A percentile compares a stretch with the other conserved stretches of the same genome.
Conservation (phyloP, 768 basidiomycete species). For the Psilocybe azurescens region DNA sequence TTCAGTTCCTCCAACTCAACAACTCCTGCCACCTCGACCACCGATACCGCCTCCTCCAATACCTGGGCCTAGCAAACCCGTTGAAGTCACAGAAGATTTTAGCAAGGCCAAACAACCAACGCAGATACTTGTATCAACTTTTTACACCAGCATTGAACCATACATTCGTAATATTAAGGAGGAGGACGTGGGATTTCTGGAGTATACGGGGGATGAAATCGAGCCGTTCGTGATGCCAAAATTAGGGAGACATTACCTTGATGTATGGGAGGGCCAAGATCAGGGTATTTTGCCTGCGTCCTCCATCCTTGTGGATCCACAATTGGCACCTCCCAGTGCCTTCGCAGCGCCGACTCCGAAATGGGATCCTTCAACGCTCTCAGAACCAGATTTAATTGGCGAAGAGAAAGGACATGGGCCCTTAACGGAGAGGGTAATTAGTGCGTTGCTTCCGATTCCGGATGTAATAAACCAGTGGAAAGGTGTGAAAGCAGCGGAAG, state of each 20-base stretch:
- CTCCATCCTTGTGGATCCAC: slow-evolving; percentile 29
- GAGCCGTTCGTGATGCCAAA: slow-evolving; percentile 88
- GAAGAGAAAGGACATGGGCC: slow-evolving; percentile 89
- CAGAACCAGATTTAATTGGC: slow-evolving; percentile 67
- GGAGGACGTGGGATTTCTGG: slow-evolving; percentile 94
- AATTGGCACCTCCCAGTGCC: slow-evolving; percentile 40
- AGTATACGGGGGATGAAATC: slow-evolving; percentile 88
- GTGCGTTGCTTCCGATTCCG: slow-evolving; percentile 74
- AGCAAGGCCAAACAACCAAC: slow-evolving; percentile 80
- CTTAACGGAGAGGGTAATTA: slow-evolving; percentile 84
- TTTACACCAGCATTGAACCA: slow-evolving; percentile 88
- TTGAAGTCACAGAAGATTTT: slow-evolving; percentile 88
- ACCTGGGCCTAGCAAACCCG: slow-evolving; percentile 84
- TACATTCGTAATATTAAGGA: slow-evolving; percentile 91
- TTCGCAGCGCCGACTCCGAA: slow-evolving; percentile 63
- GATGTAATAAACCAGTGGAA: slow-evolving; percentile 64
- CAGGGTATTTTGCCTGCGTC: slow-evolving; percentile 39
- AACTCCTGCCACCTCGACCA: slow-evolving; percentile 65
- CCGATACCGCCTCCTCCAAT: slow-evolving; percentile 65
- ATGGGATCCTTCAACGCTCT: slow-evolving; percentile 85
- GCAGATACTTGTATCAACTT: slow-evolving; percentile 76
- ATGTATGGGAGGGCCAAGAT: slow-evolving; percentile 95
- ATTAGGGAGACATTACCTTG: slow-evolving; percentile 85
- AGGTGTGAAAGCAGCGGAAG: slow-evolving; percentile 83
- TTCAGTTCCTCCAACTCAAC: slow-evolving; percentile 50